Percentiles rank a stretch among this genome's conserved stretches.
phyloP scores from a whole-genome alignment of 805 yeast genomes.

The Saturnispora ahearnii region DNA sequence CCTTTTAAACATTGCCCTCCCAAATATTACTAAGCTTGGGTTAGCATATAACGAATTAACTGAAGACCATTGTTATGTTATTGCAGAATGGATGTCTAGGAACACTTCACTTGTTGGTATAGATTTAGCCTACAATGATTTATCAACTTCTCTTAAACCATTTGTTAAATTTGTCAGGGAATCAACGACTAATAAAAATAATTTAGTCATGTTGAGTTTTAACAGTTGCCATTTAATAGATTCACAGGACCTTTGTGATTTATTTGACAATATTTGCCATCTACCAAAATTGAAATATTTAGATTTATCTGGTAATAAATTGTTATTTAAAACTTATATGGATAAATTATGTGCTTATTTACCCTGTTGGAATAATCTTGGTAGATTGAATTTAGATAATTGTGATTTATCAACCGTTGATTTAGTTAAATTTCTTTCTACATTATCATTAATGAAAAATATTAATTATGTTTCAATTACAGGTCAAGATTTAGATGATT shows the following conservation, averaged over 20 bases:
- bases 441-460: slow-evolving; percentile 57
- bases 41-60: slow-evolving; percentile 65
- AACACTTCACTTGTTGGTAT: slow-evolving; percentile 50
- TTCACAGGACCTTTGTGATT: slow-evolving; percentile 39
- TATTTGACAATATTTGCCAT: slow-evolving; percentile 43
- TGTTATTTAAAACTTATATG: slow-evolving; percentile 54
- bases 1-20: slow-evolving; percentile 48
- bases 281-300: slow-evolving; percentile 57
- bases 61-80: slow-evolving; percentile 44
- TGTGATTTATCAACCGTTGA: slow-evolving; percentile 51
- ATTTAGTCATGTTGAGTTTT: slow-evolving; percentile 46
- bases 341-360: slow-evolving; percentile 51
- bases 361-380: slow-evolving; percentile 57
- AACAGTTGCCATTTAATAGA: slow-evolving; percentile 53
- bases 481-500: slow-evolving; percentile 53
- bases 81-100: slow-evolving; percentile 50
- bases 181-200: slow-evolving; percentile 9
- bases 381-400: slow-evolving; percentile 63
- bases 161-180: slow-evolving; percentile 28
- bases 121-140: slow-evolving; percentile 78
- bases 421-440: slow-evolving; percentile 52
- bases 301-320: slow-evolving; percentile 65
- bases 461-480: slow-evolving; percentile 60
- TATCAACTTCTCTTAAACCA: slow-evolving; percentile 32
- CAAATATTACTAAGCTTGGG: slow-evolving; percentile 57